Conservation (phyloP, 495 filamentous ascomycete genomes). For the Penicillium egyptiacum region DNA sequence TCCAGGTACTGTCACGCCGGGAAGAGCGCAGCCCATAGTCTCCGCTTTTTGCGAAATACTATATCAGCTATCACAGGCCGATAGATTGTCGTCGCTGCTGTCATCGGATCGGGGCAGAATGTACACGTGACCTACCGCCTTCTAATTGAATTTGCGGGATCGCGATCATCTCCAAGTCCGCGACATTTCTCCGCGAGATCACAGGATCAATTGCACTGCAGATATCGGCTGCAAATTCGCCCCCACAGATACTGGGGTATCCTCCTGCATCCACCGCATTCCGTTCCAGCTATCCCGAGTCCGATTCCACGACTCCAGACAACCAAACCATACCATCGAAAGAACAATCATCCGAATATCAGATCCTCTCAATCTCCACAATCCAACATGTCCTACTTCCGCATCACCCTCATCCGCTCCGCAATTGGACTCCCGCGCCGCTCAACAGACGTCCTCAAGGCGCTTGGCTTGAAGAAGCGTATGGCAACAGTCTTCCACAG, state of each 20-base stretch:
- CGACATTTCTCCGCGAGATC: not conserved
- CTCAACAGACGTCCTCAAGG: conserved; percentile 78
- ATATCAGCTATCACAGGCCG: not conserved
- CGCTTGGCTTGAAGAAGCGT: conserved; percentile 86
- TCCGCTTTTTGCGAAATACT: not conserved
- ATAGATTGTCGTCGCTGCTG: conserved; percentile 15
- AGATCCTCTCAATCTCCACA: conserved; percentile 2
- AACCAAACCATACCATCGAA: conserved; percentile 1
- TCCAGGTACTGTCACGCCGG: conserved; percentile 9
- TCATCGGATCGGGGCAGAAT: conserved; percentile 24
- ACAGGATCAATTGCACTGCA: not conserved
- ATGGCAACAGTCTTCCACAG: conserved; percentile 90
- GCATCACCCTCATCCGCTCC: conserved; percentile 89
- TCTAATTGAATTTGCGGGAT: conserved; percentile 21
- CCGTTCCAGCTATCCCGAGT: not conserved
- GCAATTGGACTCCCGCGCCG: conserved; percentile 88
- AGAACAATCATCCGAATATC: conserved; percentile 10
- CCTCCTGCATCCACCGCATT: not conserved
- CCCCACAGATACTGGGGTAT: not conserved
- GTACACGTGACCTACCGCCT: conserved; percentile 30
- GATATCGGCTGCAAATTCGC: not conserved
- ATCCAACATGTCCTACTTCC: conserved; percentile 80
- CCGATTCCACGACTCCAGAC: not conserved
- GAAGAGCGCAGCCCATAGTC: conserved; percentile 2
- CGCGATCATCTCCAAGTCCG: conserved; percentile 6